Evolutionary conservation across 495 filamentous ascomycete species (phyloP).

Genomic region (Corynascus novoguineensis): DNA sequence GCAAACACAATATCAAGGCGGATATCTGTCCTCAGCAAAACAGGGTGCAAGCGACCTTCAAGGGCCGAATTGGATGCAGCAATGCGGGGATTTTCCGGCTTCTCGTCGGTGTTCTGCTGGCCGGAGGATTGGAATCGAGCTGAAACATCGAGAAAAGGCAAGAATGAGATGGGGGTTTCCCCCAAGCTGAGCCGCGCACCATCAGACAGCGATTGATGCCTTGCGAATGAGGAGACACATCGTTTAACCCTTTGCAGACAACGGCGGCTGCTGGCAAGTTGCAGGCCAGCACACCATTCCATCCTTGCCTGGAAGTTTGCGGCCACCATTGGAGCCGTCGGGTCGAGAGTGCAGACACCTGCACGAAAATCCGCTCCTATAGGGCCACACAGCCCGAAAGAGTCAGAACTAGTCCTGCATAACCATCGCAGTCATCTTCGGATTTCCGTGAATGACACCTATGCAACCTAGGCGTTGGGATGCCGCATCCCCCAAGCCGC

Average conservation of each 20-base stretch:
- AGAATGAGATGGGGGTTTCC: not conserved
- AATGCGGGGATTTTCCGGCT: not conserved
- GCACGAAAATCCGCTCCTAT: constrained; percentile 25
- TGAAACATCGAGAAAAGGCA: constrained; percentile 15
- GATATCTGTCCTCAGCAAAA: constrained; percentile 4
- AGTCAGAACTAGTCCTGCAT: constrained; percentile 14
- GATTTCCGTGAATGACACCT: not conserved
- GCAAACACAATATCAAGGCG: constrained; percentile 7
- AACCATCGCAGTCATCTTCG: constrained; percentile 27
- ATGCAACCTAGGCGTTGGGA: constrained; percentile 4
- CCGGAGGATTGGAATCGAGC: constrained; percentile 5
- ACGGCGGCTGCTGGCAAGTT: constrained; percentile 21
- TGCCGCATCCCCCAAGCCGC: not conserved
- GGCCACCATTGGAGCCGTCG: constrained; percentile 26
- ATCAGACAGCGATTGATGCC: constrained; percentile 2
- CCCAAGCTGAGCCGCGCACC: constrained; percentile 8
- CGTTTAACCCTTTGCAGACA: constrained; percentile 18
- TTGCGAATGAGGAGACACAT: constrained; percentile 16
- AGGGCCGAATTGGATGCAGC: not conserved
- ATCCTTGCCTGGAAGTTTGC: constrained; percentile 12
- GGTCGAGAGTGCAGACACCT: constrained; percentile 26
- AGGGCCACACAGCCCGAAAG: constrained; percentile 21
- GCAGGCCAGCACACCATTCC: constrained; percentile 25
- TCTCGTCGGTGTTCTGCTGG: not conserved
- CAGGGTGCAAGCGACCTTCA: constrained; percentile 2